A percentile compares a stretch with the other conserved stretches of the same genome.
These are phyloP conservation scores for Camellia japonica DNA, from an alignment of 148 eudicot genomes.

Conservation along the genomic window DNA sequence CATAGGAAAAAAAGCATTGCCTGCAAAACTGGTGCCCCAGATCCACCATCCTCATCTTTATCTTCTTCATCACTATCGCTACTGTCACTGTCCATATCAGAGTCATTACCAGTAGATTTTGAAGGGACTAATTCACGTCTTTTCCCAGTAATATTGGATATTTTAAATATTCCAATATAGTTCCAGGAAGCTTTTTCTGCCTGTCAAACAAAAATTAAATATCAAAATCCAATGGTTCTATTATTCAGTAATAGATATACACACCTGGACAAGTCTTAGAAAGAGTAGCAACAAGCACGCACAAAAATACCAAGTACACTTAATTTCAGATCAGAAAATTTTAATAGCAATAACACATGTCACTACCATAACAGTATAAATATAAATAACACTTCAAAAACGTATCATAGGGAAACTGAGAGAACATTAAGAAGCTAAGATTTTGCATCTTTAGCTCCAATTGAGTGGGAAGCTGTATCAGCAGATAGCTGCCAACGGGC, in stretches of 20 bases:
- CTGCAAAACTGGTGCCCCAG: conserved; percentile 68
- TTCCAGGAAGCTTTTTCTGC: conserved; percentile 71
- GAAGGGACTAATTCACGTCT: conserved; percentile 67
- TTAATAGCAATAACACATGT: neutral
- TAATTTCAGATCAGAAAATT: neutral
- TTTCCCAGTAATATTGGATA: conserved; percentile 80
- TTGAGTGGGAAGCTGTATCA: neutral
- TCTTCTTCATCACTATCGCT: conserved; percentile 71
- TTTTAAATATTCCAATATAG: conserved; percentile 73
- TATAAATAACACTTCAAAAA: neutral
- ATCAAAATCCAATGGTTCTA: neutral
- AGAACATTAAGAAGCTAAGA: neutral
- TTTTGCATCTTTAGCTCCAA: neutral
- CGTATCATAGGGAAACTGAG: neutral
- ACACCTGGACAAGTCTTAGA: neutral
- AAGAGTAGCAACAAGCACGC: neutral
- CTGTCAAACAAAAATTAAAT: conserved; percentile 34
- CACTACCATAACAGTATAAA: neutral
- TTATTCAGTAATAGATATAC: neutral
- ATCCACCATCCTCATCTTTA: conserved; percentile 43
- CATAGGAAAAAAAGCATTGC: conserved; percentile 28
- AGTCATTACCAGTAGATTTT: conserved; percentile 38
- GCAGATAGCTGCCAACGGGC: neutral
- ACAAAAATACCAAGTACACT: neutral
- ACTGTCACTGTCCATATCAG: conserved; percentile 75